Evolutionary conservation across 2,329 filamentous ascomycete species (phyloP).

Genomic region (Capronia epimyces): DNA sequence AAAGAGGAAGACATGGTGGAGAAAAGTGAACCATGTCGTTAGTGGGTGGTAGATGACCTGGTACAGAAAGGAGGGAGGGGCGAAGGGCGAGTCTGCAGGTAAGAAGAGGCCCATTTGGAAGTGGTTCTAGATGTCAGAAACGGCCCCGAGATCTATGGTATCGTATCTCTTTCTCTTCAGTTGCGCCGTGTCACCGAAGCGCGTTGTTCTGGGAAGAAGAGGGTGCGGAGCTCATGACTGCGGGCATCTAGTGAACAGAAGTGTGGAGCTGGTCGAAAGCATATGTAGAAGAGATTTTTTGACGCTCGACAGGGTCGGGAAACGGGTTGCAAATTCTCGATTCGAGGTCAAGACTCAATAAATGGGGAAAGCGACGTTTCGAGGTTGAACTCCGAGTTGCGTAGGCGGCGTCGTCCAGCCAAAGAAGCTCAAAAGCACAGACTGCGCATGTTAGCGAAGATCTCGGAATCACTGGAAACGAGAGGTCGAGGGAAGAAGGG

Average conservation of each 20-base stretch:
- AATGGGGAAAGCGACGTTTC: neutral
- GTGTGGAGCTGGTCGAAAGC: too few relatives aligned
- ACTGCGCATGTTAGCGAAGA: neutral
- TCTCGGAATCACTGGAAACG: neutral
- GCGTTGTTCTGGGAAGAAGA: neutral
- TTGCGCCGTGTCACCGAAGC: neutral
- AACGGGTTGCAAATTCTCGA: too few relatives aligned
- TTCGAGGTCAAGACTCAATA: neutral
- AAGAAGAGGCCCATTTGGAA: slow-evolving; percentile 17
- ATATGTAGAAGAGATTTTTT: too few relatives aligned
- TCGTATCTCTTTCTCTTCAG: neutral
- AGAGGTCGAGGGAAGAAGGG: neutral
- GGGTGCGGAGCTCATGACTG: neutral
- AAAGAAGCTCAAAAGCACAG: neutral
- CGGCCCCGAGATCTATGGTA: neutral
- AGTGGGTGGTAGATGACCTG: slow-evolving; percentile 64
- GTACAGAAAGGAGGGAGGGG: slow-evolving; percentile 52
- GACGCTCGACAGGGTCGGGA: too few relatives aligned
- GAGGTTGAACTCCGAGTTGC: neutral
- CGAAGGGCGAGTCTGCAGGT: slow-evolving; percentile 38
- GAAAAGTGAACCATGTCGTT: slow-evolving; percentile 54
- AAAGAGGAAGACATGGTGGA: slow-evolving; percentile 61
- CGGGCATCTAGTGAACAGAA: neutral
- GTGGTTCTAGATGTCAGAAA: neutral
- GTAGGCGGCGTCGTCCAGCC: neutral